phyloP scores from a whole-genome alignment of 805 yeast species.

The Nakazawaea pomicola region DNA sequence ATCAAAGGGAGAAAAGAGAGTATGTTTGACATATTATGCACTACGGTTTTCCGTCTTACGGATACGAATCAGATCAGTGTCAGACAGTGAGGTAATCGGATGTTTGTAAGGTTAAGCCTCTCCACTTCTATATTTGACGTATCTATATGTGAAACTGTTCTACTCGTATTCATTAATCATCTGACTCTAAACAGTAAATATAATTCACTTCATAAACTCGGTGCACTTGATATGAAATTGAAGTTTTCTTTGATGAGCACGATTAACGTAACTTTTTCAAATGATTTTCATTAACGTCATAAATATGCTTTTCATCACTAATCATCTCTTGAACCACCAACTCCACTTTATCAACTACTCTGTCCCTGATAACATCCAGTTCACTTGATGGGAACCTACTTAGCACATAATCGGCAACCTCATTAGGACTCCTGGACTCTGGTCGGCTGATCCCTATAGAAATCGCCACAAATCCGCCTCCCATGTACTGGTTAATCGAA shows the following conservation, averaged over 20 bases:
- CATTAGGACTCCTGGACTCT: conserved; percentile 29
- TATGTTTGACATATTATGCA: too few species aligned
- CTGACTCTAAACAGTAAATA: neutral
- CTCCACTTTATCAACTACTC: conserved; percentile 37
- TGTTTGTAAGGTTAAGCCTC: too few species aligned
- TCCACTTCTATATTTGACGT: too few species aligned
- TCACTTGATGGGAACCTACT: conserved; percentile 46
- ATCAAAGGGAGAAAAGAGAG: too few species aligned
- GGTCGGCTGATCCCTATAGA: conserved; percentile 80
- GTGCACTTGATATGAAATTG: neutral
- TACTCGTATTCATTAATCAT: too few species aligned
- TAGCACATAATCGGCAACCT: conserved; percentile 62
- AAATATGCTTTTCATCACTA: conserved; percentile 21
- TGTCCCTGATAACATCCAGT: conserved; percentile 29
- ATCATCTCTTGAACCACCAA: conserved; percentile 31
- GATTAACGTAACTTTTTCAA: neutral
- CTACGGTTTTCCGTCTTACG: too few species aligned
- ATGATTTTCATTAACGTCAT: conserved; percentile 16
- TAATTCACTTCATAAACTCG: neutral
- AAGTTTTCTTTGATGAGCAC: too few species aligned
- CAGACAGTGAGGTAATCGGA: too few species aligned
- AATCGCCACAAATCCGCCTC: conserved; percentile 55
- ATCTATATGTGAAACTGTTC: too few species aligned
- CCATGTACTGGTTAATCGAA: conserved; percentile 44
- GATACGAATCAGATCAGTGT: too few species aligned